Percentiles rank a stretch among this genome's conserved stretches.
phyloP scores from a whole-genome alignment of 805 yeast species.

The Kodamaea lidongshanica region DNA sequence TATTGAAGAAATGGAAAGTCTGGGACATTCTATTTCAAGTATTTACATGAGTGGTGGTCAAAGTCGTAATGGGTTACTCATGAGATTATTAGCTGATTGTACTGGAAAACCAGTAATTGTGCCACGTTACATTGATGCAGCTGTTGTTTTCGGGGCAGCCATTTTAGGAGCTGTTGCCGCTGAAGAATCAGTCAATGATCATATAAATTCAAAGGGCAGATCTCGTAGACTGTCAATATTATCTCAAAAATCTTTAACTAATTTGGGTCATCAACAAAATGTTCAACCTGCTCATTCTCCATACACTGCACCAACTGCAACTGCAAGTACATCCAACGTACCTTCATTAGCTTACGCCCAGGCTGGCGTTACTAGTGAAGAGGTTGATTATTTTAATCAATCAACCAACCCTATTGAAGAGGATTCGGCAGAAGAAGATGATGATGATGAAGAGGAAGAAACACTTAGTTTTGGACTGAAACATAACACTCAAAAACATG shows the following conservation, averaged over 20 bases:
- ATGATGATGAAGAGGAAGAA: constrained; percentile 43
- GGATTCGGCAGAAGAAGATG: constrained; percentile 26
- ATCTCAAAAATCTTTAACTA: constrained; percentile 26
- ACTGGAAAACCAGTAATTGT: constrained; percentile 87
- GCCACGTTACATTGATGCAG: constrained; percentile 93
- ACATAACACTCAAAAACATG: constrained; percentile 46
- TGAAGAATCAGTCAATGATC: constrained; percentile 46
- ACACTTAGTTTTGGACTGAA: constrained; percentile 58
- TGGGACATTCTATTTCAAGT: constrained; percentile 72
- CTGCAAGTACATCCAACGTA: constrained; percentile 57
- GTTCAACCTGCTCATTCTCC: constrained; percentile 47
- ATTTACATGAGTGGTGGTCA: constrained; percentile 96
- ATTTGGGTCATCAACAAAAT: constrained; percentile 15
- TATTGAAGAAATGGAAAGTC: constrained; percentile 70
- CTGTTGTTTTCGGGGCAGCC: constrained; percentile 95
- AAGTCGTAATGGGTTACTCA: constrained; percentile 83
- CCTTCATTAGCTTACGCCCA: constrained; percentile 41
- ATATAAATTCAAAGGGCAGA: constrained; percentile 26
- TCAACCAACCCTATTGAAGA: constrained; percentile 9
- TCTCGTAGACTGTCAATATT: constrained; percentile 31
- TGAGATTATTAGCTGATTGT: constrained; percentile 87
- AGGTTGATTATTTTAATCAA: constrained; percentile 37
- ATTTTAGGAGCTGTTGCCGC: constrained; percentile 93
- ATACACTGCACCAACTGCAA: constrained; percentile 77
- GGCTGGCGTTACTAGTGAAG: constrained; percentile 28